phyloP scores from a whole-genome alignment of 2,329 filamentous ascomycete species.

The Whalleya microplaca region DNA sequence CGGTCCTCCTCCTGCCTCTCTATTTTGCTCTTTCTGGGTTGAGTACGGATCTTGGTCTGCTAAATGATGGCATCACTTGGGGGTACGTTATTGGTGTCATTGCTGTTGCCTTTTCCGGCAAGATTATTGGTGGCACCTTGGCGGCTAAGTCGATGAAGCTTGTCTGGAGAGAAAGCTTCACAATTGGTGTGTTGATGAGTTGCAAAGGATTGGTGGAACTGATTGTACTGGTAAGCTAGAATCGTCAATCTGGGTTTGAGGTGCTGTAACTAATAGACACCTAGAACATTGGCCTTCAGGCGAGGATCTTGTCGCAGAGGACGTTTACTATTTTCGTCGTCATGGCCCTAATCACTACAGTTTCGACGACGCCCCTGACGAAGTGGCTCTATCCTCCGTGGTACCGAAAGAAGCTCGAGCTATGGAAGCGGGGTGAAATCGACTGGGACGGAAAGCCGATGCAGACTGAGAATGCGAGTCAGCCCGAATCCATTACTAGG shows the following conservation, averaged over 20 bases:
- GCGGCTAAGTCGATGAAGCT: conserved; percentile 77
- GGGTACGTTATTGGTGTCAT: conserved; percentile 86
- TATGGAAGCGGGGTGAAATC: conserved; percentile 66
- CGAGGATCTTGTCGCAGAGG: conserved; percentile 68
- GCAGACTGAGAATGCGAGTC: conserved; percentile 45
- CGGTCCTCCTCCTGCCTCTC: conserved; percentile 81
- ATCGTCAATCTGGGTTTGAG: conserved; percentile 11
- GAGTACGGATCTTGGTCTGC: conserved; percentile 82
- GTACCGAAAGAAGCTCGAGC: conserved; percentile 74
- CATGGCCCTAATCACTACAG: conserved; percentile 80
- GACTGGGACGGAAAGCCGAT: conserved; percentile 77
- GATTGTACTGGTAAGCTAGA: conserved; percentile 77
- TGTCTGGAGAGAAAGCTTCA: conserved; percentile 86
- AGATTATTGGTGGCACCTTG: conserved; percentile 80
- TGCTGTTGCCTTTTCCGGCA: conserved; percentile 79
- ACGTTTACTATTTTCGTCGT: conserved; percentile 83
- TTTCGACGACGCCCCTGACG: conserved; percentile 71
- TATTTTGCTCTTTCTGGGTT: conserved; percentile 94
- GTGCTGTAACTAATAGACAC: conserved; percentile 6
- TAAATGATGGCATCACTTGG: conserved; percentile 84
- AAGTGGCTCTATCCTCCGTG: conserved; percentile 70
- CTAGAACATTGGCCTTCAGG: conserved; percentile 72
- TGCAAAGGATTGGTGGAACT: conserved; percentile 95
- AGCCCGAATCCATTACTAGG: conserved; percentile 36
- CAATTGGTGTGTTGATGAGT: conserved; percentile 91